Evolutionary conservation across 2,329 filamentous ascomycete species (phyloP), one percentile per base, ranked within the genome.

Genomic region (Exophiala alcalophila): DNA sequence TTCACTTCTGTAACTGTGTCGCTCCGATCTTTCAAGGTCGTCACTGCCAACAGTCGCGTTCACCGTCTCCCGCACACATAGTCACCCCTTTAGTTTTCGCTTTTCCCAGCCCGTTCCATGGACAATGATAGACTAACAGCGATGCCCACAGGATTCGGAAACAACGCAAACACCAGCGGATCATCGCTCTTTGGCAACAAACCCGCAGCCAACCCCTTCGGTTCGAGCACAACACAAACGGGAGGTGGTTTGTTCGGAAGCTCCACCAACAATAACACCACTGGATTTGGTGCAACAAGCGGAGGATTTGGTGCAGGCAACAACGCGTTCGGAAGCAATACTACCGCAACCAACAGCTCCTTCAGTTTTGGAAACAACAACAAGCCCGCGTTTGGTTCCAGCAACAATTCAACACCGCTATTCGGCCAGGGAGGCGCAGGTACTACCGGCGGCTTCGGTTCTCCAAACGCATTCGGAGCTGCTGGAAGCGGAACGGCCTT

Each of bases 361-460:
- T 56, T 56, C 41, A 52, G 50, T 23, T 80, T 79, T 54, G 75
- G 76, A 32, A 63, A 64, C n/a, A 45, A 43, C 28, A 59, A 53
- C 37, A 71, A 67, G 26, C 61, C 68, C 44, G 55, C 61, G 8
- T 81, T 80, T 54, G 76, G 76, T 31, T 49, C 42, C 41, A 50
- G 39, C 36, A 53, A 39, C 39, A 56, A 37, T 28, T 44, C 43
- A 10, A 51, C 50, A 11, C 41, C 55, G 8, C 32, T 57, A 12
- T 57, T 57, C 23, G 54, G 54, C 24, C 46, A 51, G 36, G 48
- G 50, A n/a, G 50, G 52, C 23, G 25, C 51, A 29, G 55, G 52
- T 4, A 57, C 55, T 16, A 54, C 55, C 11, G 43, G 50, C 27
- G 48, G 49, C 12, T 72, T 72, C 55, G 68, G 68, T 25, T 53